A percentile compares a stretch with the other conserved stretches of the same genome.
Conservation (phyloP, 1,284 basidiomycete genomes). For the Xanthoconium separans region DNA sequence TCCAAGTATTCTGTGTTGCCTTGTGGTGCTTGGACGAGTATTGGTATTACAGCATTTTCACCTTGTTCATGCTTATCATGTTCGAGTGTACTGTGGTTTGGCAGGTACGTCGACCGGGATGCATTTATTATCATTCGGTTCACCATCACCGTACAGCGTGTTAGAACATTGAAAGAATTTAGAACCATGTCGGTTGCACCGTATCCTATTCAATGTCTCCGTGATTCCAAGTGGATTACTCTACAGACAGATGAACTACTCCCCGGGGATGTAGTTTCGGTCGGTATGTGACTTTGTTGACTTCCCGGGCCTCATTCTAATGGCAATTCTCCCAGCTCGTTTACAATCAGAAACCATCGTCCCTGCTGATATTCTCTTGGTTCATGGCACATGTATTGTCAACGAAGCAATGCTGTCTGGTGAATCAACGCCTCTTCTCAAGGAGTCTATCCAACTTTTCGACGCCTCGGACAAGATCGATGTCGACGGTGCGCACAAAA, state of each 20-base stretch:
- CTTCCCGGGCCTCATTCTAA: neutral
- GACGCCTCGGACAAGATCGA: conserved; percentile 76
- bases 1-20: conserved; percentile 94
- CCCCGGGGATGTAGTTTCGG: conserved; percentile 87
- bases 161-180: conserved; percentile 90
- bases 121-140: neutral
- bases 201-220: conserved; percentile 79
- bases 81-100: conserved; percentile 98
- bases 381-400: conserved; percentile 89
- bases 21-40: conserved; percentile 97
- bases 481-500: conserved; percentile 83
- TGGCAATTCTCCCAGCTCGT: conserved; percentile 47
- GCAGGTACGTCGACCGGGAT: conserved; percentile 60
- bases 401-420: conserved; percentile 98
- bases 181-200: conserved; percentile 93
- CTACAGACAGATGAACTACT: conserved; percentile 83
- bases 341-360: conserved; percentile 83
- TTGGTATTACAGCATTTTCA: conserved; percentile 97
- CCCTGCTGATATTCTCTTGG: conserved; percentile 86
- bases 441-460: conserved; percentile 89
- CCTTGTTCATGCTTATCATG: conserved; percentile 93
- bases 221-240: conserved; percentile 78
- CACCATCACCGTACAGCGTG: conserved; percentile 52
- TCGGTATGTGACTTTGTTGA: conserved; percentile 45
- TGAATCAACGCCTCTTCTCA: conserved; percentile 92